Percentiles rank a stretch among this genome's conserved stretches.
phyloP scores from a whole-genome alignment of 1,284 basidiomycete species.

The Cystobasidium slooffiae region DNA sequence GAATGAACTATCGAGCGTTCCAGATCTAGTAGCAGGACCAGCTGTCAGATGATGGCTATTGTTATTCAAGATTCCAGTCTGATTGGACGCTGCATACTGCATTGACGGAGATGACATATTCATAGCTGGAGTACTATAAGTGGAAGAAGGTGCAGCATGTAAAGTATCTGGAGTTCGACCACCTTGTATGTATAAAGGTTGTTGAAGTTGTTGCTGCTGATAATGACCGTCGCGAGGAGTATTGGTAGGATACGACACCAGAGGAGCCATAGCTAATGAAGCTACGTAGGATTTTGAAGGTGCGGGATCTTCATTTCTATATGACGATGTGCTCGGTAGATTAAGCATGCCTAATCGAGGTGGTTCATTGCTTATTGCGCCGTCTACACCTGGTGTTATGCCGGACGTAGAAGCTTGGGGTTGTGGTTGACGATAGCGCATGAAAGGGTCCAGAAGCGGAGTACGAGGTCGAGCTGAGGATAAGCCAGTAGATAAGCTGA shows the following conservation, averaged over 20 bases:
- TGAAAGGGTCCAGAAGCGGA: conserved; percentile 41
- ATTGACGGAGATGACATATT: background rate
- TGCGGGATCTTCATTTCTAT: background rate
- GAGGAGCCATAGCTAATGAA: conserved; percentile 27
- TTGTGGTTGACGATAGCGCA: background rate
- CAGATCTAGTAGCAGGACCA: no score
- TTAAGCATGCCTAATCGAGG: conserved; percentile 10
- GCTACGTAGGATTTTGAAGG: conserved; percentile 33
- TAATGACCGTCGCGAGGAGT: background rate
- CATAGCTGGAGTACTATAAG: conserved; percentile 21
- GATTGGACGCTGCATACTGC: background rate
- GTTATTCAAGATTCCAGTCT: background rate
- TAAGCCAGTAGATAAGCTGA: no score
- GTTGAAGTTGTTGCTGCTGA: background rate
- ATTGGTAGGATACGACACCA: conserved; percentile 14
- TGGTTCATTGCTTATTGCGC: background rate
- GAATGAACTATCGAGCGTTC: no score
- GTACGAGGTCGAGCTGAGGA: conserved; percentile 27
- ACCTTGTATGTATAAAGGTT: conserved; percentile 22
- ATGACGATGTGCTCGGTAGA: background rate
- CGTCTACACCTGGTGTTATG: no score
- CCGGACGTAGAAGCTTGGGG: background rate
- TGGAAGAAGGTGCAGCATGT: conserved; percentile 26
- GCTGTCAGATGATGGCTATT: no score
- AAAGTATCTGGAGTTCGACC: conserved; percentile 20